phyloP scores from a whole-genome alignment of 2,329 filamentous ascomycete genomes.

The Didymella pinodella region DNA sequence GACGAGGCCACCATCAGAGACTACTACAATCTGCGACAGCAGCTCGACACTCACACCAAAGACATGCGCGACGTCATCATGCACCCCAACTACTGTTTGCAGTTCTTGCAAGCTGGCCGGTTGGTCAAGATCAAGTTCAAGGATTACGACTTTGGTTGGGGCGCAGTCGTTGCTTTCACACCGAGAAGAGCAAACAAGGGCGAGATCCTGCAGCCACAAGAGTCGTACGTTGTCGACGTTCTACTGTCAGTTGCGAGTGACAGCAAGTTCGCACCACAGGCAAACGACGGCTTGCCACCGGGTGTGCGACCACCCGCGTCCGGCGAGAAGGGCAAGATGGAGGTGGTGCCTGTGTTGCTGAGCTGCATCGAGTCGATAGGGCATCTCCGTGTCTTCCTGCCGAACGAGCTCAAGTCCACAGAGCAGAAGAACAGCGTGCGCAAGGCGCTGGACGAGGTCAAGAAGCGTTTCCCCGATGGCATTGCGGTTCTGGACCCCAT shows the following conservation, averaged over 20 bases:
- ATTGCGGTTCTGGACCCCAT: constrained; percentile 89
- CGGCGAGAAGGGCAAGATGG: constrained; percentile 74
- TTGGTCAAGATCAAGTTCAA: constrained; percentile 84
- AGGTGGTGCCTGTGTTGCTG: constrained; percentile 85
- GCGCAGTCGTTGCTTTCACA: constrained; percentile 79
- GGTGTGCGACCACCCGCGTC: constrained; percentile 67
- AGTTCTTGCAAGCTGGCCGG: constrained; percentile 87
- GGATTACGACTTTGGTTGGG: constrained; percentile 91
- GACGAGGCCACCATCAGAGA: constrained; percentile 91
- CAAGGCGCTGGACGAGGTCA: constrained; percentile 77
- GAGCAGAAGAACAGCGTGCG: constrained; percentile 74
- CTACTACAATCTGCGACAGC: constrained; percentile 89
- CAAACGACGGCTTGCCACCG: constrained; percentile 70
- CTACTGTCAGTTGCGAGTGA: constrained; percentile 70
- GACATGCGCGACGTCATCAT: constrained; percentile 94
- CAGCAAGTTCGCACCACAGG: constrained; percentile 63
- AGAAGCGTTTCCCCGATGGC: constrained; percentile 90
- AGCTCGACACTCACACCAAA: constrained; percentile 81
- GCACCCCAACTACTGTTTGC: constrained; percentile 84
- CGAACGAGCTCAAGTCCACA: constrained; percentile 73
- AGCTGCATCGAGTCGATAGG: constrained; percentile 85
- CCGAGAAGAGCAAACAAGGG: constrained; percentile 71
- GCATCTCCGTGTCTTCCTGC: constrained; percentile 83
- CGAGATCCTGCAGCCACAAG: constrained; percentile 73
- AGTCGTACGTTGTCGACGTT: constrained; percentile 84